Evolutionary conservation across 2,329 filamentous ascomycete genomes (phyloP), one percentile per base, ranked within the genome.

Genomic region (Colletotrichum graminicola): DNA sequence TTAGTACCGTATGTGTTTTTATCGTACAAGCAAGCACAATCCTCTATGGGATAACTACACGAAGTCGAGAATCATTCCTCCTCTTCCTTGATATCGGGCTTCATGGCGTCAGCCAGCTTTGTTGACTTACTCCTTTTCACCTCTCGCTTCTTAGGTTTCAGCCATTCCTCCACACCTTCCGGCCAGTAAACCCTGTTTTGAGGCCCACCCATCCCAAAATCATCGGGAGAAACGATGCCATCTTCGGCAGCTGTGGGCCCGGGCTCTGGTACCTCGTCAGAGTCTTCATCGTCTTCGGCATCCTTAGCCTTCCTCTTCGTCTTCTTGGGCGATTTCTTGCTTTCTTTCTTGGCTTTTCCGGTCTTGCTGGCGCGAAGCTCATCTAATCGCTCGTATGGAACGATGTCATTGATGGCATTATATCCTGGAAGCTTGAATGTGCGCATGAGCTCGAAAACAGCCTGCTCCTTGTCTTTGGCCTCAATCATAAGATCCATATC

Each of bases 401-500:
- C 84, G 1, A 98, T 84, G 66, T 97, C 90, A 75, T 92, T 92
- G 78, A 97, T 90, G 0, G 82, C 87, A 26, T 96, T 86, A 82
- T 91, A 93, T 0, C 94, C 94, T 0, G 94, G 93, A 0, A 98
- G 85, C 76, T 92, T 94, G 80, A 94, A 97, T 0, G 87, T 94
- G 29, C 92, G 88, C 94, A 98, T 98, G 23, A 98, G 86, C 74
- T 97, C 94, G 76, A 98, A 97, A 0, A 98, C 94, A 0, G 95
- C 94, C 80, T 98, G 95, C 79, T 98, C 95, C 81, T 98, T 98
- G 78, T 98, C 95, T 80, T 98, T 98, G 59, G 95, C 95, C 82
- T 98, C 95, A 72, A 98, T 98, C 95, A 98, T 98, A n/a, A 98
- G 85, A 78, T 98, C 95, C 92, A 97, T 96, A 41, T 92, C 91